Evolutionary conservation across 73 alveolate genomes (phyloP).

Genomic region (Stentor coeruleus): DNA sequence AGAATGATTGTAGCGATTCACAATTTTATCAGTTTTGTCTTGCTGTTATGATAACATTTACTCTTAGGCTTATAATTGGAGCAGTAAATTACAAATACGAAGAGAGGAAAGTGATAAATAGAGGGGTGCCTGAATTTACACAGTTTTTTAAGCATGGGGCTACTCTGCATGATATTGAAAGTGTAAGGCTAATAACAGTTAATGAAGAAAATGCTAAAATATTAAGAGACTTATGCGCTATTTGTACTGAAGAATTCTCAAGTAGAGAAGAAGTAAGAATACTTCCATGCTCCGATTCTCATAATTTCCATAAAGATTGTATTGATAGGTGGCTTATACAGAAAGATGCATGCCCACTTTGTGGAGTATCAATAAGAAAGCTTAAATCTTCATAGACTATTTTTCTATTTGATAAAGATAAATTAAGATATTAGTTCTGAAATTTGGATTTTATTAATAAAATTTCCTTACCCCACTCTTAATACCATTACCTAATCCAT

Average conservation of each 20-base stretch:
- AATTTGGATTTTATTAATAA: no score
- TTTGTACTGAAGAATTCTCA: neutral
- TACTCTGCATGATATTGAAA: neutral
- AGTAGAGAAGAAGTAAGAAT: neutral
- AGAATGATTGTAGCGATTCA: neutral
- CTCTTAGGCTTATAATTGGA: neutral
- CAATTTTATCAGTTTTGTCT: neutral
- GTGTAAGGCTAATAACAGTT: neutral
- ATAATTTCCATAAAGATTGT: constrained; percentile 11
- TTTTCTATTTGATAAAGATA: no score
- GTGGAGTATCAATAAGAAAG: neutral
- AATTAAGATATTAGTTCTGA: no score
- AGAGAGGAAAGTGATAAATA: neutral
- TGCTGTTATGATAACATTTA: neutral
- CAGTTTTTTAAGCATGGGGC: neutral
- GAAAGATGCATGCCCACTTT: constrained; percentile 19
- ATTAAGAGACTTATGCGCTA: neutral
- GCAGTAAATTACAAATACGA: neutral
- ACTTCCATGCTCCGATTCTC: constrained; percentile 17
- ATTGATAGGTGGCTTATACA: constrained; percentile 25
- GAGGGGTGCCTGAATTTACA: neutral
- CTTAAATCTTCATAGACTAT: no score
- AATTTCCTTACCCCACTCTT: no score
- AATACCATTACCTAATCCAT: no score
- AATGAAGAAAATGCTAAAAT: neutral